These are phyloP conservation scores for Chrysanthemum lavandulifolium DNA, from an alignment of 129 eudicot species.

Conservation along the genomic window DNA sequence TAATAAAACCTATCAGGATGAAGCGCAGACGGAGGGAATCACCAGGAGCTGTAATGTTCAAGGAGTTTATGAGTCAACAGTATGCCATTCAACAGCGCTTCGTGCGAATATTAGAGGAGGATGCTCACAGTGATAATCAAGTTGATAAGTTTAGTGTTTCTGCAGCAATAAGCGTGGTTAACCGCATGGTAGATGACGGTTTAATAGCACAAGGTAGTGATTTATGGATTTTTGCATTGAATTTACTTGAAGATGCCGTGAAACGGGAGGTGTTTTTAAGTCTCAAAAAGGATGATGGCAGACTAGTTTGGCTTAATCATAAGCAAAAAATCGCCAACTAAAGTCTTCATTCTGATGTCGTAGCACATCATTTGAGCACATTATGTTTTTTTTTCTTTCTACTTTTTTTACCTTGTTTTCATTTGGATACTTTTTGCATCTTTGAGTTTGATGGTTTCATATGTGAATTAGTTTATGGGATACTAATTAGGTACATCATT, in stretches of 20 bases:
- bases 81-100: background rate
- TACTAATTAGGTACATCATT: too few relatives aligned
- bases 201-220: conserved; percentile 14
- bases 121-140: too few relatives aligned
- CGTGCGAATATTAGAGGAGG: background rate
- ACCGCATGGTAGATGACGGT: conserved; percentile 25
- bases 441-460: too few relatives aligned
- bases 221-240: conserved; percentile 23
- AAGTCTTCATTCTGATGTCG: too few relatives aligned
- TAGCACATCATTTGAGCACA: too few relatives aligned
- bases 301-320: background rate
- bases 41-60: background rate
- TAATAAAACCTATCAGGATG: background rate
- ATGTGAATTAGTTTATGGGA: too few relatives aligned
- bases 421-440: too few relatives aligned
- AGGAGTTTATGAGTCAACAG: conserved; percentile 7
- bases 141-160: too few relatives aligned
- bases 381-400: too few relatives aligned
- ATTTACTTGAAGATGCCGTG: conserved; percentile 21
- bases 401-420: too few relatives aligned
- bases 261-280: background rate
- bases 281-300: too few relatives aligned
- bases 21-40: conserved; percentile 9
- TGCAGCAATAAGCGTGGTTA: conserved; percentile 9
- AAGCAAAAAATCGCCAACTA: too few relatives aligned